Percentiles rank a stretch among this genome's conserved stretches.
phyloP scores from a whole-genome alignment of 345 rosid genomes.

The Eutrema yunnanense region DNA sequence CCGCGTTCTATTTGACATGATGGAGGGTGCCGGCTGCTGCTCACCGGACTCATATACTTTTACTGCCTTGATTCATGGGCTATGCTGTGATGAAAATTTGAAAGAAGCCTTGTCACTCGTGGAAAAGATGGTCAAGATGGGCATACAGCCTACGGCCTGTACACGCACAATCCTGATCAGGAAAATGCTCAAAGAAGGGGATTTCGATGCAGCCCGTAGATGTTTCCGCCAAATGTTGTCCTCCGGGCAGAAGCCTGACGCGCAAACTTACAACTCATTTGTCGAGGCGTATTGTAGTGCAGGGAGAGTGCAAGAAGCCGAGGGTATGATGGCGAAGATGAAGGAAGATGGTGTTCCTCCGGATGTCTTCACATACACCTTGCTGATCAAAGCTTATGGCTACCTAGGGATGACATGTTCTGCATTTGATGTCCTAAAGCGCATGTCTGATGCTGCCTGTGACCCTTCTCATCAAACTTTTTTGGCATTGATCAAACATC shows the following conservation, averaged over 20 bases:
- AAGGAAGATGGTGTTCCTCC: slow-evolving; percentile 46
- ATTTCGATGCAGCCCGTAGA: slow-evolving; percentile 42
- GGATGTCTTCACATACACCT: slow-evolving; percentile 50
- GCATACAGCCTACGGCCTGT: slow-evolving; percentile 39
- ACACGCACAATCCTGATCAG: slow-evolving; percentile 55
- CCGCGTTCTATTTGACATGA: slow-evolving; percentile 40
- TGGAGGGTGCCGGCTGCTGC: slow-evolving; percentile 39
- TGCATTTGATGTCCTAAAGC: slow-evolving; percentile 61
- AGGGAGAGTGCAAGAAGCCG: slow-evolving; percentile 63
- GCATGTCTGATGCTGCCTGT: slow-evolving; percentile 57
- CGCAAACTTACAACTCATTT: slow-evolving; percentile 49
- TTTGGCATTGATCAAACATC: slow-evolving; percentile 47
- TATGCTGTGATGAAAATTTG: slow-evolving; percentile 42
- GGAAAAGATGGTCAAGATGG: slow-evolving; percentile 40
- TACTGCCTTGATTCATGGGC: slow-evolving; percentile 59
- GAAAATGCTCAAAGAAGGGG: slow-evolving; percentile 46
- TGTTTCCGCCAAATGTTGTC: slow-evolving; percentile 36
- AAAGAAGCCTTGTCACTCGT: slow-evolving; percentile 39
- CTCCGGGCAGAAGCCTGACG: slow-evolving; percentile 36
- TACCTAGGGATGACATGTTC: slow-evolving; percentile 37
- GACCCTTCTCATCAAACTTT: slow-evolving; percentile 66
- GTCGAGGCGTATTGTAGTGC: slow-evolving; percentile 47
- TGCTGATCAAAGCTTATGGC: slow-evolving; percentile 55
- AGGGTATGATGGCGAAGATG: slow-evolving; percentile 51
- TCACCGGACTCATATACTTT: slow-evolving; percentile 52